Evolutionary conservation across 495 filamentous ascomycete species (phyloP).

Genomic region (Penicillium pancosmium): DNA sequence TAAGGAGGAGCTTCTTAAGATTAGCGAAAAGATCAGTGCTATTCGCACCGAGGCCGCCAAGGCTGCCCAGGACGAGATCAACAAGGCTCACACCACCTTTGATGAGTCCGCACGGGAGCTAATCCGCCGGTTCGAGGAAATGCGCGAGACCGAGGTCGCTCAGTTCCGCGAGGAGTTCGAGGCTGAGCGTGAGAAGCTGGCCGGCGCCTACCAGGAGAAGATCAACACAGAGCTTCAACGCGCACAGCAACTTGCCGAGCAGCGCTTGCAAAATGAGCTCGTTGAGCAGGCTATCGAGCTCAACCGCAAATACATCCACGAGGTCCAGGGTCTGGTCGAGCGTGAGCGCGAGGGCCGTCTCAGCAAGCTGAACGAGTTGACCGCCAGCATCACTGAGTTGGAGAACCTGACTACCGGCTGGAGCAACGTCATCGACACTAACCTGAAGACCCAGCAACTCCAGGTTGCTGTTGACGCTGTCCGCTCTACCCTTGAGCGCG

Average conservation of each 20-base stretch:
- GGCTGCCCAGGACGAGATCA: constrained; percentile 76
- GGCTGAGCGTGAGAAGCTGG: constrained; percentile 77
- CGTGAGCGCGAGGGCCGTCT: constrained; percentile 85
- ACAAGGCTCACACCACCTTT: constrained; percentile 71
- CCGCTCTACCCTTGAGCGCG: constrained; percentile 73
- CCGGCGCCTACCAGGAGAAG: constrained; percentile 74
- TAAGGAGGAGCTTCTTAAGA: constrained; percentile 76
- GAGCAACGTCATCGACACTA: constrained; percentile 84
- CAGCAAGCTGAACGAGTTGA: constrained; percentile 79
- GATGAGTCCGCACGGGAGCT: constrained; percentile 79
- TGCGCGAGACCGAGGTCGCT: constrained; percentile 72
- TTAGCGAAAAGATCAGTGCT: constrained; percentile 71
- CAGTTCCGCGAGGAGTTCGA: constrained; percentile 89
- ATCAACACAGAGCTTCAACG: constrained; percentile 74
- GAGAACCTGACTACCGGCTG: constrained; percentile 82
- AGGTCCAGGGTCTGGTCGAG: constrained; percentile 83
- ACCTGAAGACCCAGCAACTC: constrained; percentile 91
- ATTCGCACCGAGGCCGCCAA: constrained; percentile 67
- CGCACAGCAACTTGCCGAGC: constrained; percentile 73
- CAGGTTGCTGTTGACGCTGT: constrained; percentile 95
- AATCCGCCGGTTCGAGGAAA: constrained; percentile 67
- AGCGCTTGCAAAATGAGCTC: constrained; percentile 79
- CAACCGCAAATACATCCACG: constrained; percentile 76
- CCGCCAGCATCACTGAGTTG: constrained; percentile 72
- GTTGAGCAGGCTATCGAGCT: constrained; percentile 88